Evolutionary conservation across 169 alveolate species (phyloP).

Genomic region (Plasmodium adleri): DNA sequence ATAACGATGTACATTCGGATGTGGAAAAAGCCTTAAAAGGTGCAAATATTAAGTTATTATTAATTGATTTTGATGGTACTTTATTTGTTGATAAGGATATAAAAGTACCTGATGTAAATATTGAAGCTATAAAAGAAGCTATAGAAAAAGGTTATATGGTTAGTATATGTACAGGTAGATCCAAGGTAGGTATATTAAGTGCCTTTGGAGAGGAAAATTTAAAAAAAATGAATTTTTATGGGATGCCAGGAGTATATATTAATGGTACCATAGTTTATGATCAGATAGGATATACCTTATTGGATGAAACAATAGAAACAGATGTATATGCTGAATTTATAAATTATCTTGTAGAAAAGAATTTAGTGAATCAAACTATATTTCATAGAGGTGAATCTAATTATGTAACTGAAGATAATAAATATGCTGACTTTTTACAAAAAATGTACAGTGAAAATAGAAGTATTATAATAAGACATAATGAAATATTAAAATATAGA

Average conservation of each 20-base stretch:
- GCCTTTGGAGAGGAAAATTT: constrained; percentile 76
- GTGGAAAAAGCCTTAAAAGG: constrained; percentile 70
- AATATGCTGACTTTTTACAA: constrained; percentile 62
- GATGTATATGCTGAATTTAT: constrained; percentile 70
- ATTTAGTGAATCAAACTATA: constrained; percentile 61
- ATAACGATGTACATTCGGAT: neutral
- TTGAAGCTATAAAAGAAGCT: constrained; percentile 70
- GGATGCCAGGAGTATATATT: constrained; percentile 75
- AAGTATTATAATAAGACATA: constrained; percentile 64
- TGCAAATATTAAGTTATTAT: constrained; percentile 41
- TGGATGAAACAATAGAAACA: constrained; percentile 69
- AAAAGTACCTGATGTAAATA: constrained; percentile 67
- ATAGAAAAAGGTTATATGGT: constrained; percentile 74
- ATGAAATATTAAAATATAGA: constrained; percentile 61
- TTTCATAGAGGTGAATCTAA: constrained; percentile 73
- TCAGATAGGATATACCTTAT: constrained; percentile 53
- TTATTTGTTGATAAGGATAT: constrained; percentile 65
- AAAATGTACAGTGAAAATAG: constrained; percentile 72
- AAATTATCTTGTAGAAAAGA: constrained; percentile 42
- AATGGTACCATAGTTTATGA: constrained; percentile 73
- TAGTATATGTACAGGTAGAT: constrained; percentile 59
- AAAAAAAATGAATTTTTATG: constrained; percentile 70
- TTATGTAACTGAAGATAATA: constrained; percentile 71
- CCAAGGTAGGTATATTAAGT: constrained; percentile 74
- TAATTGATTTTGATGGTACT: constrained; percentile 73